These are phyloP conservation scores for Candolleomyces efflorescens DNA, from an alignment of 768 basidiomycete genomes.

Conservation along the genomic window DNA sequence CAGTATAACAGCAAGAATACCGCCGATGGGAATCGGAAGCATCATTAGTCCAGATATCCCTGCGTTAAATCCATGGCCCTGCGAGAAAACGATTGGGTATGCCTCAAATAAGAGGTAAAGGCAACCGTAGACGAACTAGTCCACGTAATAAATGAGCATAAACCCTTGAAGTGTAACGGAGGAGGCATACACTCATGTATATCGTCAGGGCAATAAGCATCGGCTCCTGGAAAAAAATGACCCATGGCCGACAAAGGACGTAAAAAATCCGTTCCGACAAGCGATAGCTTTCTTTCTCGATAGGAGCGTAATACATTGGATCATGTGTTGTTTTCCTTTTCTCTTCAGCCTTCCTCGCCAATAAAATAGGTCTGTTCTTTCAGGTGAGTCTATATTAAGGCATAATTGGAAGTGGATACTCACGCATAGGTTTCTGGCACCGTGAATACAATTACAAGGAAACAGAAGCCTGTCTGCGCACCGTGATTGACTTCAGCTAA, in stretches of 20 bases:
- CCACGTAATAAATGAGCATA: background rate
- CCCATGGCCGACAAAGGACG: slow-evolving; percentile 55
- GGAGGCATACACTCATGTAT: slow-evolving; percentile 52
- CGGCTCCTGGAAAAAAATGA: slow-evolving; percentile 60
- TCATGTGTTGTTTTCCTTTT: slow-evolving; percentile 52
- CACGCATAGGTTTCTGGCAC: slow-evolving; percentile 67
- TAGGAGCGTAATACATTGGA: slow-evolving; percentile 44
- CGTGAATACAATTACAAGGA: slow-evolving; percentile 45
- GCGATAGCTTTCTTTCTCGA: slow-evolving; percentile 38
- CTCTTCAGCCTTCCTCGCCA: slow-evolving; percentile 46
- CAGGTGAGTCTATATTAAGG: slow-evolving; percentile 10
- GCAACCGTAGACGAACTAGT: slow-evolving; percentile 58
- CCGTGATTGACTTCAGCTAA: background rate
- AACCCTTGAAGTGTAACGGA: background rate
- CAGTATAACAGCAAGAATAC: slow-evolving; percentile 35
- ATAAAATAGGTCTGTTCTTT: slow-evolving; percentile 44
- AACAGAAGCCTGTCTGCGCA: slow-evolving; percentile 44
- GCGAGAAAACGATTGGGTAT: slow-evolving; percentile 53
- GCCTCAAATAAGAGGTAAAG: slow-evolving; percentile 60
- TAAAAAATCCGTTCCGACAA: slow-evolving; percentile 38
- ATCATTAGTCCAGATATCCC: slow-evolving; percentile 59
- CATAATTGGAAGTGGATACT: slow-evolving; percentile 12
- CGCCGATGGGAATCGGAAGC: slow-evolving; percentile 56
- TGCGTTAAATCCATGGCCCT: slow-evolving; percentile 47
- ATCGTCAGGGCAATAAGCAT: slow-evolving; percentile 59